phyloP scores from a whole-genome alignment of 2,329 filamentous ascomycete species.

The Furcasterigmium sp. region DNA sequence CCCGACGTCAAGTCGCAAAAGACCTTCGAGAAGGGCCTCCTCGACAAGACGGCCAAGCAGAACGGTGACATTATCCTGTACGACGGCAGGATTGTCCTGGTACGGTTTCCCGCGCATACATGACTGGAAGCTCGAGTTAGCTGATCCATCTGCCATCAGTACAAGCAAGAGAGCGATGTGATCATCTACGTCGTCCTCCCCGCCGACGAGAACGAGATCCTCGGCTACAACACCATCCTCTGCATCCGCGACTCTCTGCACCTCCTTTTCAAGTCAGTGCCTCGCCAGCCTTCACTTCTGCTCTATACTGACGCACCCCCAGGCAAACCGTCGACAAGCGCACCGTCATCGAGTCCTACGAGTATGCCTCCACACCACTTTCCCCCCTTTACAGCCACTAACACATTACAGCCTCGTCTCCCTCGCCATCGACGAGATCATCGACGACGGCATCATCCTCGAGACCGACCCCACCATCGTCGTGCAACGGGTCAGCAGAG shows the following conservation, averaged over 20 bases:
- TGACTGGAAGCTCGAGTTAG: too few relatives aligned
- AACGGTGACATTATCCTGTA: constrained; percentile 95
- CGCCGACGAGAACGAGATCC: constrained; percentile 90
- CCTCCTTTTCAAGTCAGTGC: constrained; percentile 79
- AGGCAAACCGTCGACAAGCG: constrained; percentile 97
- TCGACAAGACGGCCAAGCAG: constrained; percentile 95
- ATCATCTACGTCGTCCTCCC: constrained; percentile 93
- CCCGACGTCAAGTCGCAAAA: constrained; percentile 89
- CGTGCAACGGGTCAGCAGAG: constrained; percentile 84
- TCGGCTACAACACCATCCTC: constrained; percentile 91
- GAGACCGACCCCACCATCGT: constrained; percentile 96
- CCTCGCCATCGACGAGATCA: constrained; percentile 89
- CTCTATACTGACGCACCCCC: not conserved
- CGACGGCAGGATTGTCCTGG: constrained; percentile 81
- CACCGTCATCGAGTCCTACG: constrained; percentile 95
- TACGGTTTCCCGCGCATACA: not conserved
- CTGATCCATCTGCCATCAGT: constrained; percentile 37
- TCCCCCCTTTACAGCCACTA: not conserved
- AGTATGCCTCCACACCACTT: not conserved
- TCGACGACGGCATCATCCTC: constrained; percentile 92
- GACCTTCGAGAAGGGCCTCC: constrained; percentile 89
- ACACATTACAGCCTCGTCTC: constrained; percentile 57
- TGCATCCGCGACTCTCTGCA: constrained; percentile 87
- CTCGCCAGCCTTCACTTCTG: not conserved
- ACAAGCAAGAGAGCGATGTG: constrained; percentile 96